Evolutionary conservation across 1,284 basidiomycete species (phyloP).

Genomic region (Porodaedalea pini): DNA sequence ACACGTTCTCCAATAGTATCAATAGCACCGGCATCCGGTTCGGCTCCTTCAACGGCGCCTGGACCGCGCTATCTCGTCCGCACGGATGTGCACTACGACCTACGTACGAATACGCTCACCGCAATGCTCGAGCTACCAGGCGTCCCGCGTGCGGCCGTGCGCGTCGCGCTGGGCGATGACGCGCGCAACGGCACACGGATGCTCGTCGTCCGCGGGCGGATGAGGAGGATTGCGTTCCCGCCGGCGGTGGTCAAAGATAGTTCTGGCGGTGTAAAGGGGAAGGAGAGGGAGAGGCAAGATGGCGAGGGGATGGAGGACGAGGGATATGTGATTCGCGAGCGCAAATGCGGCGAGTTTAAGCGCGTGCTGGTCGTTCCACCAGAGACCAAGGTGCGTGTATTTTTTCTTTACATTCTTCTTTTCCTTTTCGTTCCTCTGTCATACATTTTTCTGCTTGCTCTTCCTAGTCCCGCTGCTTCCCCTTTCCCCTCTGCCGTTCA

Average conservation of each 20-base stretch:
- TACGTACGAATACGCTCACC: slow-evolving; percentile 42
- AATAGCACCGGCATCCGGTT: not conserved
- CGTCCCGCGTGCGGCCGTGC: slow-evolving; percentile 49
- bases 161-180: slow-evolving; percentile 51
- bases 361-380: slow-evolving; percentile 55
- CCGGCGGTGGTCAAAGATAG: slow-evolving; percentile 34
- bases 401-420: not conserved
- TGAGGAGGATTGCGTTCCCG: slow-evolving; percentile 18
- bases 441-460: not conserved
- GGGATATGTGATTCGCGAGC: slow-evolving; percentile 39
- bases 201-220: slow-evolving; percentile 46
- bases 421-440: not conserved
- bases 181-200: slow-evolving; percentile 53
- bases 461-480: not conserved
- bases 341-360: slow-evolving; percentile 49
- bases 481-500: too few species aligned
- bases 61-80: slow-evolving; percentile 36
- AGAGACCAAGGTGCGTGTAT: slow-evolving; percentile 48
- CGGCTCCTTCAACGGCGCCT: not conserved
- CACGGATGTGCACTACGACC: slow-evolving; percentile 53
- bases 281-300: slow-evolving; percentile 29
- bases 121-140: slow-evolving; percentile 65
- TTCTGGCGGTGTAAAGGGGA: slow-evolving; percentile 25
- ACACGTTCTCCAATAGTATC: not conserved
- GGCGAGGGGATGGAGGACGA: slow-evolving; percentile 16